Evolutionary conservation across 371 early-diverging fungal species (phyloP).

Genomic region (Haplosporangium sp.): DNA sequence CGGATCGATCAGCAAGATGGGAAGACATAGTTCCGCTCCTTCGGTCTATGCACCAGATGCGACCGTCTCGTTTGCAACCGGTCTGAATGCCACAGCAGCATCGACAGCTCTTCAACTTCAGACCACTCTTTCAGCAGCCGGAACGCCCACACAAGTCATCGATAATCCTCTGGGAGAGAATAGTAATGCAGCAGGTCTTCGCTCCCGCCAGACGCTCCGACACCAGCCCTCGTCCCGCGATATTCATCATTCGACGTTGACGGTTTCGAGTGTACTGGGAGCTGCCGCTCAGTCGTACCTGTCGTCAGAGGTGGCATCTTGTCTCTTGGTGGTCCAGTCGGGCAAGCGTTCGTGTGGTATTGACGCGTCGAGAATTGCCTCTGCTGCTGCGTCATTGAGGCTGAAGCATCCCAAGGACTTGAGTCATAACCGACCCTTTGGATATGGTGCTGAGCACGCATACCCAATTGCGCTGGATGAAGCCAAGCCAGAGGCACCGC

Average conservation of each 20-base stretch:
- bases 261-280: constrained; percentile 38
- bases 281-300: constrained; percentile 29
- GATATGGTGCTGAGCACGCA: constrained; percentile 15
- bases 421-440: constrained; percentile 9
- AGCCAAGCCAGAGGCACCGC: background rate
- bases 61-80: constrained; percentile 4
- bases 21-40: constrained; percentile 8
- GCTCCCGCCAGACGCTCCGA: constrained; percentile 30
- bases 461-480: background rate
- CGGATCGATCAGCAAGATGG: constrained; percentile 25
- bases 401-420: constrained; percentile 17
- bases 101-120: constrained; percentile 9
- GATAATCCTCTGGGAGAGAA: constrained; percentile 22
- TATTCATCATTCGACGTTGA: constrained; percentile 38
- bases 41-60: constrained; percentile 14
- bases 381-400: constrained; percentile 13
- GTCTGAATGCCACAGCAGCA: background rate
- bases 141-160: constrained; percentile 15
- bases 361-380: constrained; percentile 10
- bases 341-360: constrained; percentile 15
- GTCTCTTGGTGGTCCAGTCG: constrained; percentile 44
- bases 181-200: constrained; percentile 4
- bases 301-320: constrained; percentile 22
- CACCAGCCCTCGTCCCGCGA: constrained; percentile 48
- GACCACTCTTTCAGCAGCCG: background rate